Evolutionary conservation across 345 rosid species (phyloP).

Genomic region (Acer yangbiense): DNA sequence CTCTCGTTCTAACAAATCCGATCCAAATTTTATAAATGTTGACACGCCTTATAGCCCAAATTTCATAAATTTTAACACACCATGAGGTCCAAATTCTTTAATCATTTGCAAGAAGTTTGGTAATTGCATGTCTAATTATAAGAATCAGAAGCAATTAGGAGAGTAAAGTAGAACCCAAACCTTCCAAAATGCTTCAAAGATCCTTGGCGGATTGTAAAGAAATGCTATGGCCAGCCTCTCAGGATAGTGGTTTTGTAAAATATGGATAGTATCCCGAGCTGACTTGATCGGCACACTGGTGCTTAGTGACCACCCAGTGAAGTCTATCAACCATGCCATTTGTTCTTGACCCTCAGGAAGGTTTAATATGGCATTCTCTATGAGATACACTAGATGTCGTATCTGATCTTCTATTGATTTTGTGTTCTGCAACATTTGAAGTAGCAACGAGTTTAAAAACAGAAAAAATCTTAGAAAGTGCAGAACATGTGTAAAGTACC

Average conservation of each 20-base stretch:
- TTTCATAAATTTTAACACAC: neutral
- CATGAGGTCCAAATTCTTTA: neutral
- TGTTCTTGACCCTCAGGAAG: constrained; percentile 93
- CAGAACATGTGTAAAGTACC: constrained; percentile 35
- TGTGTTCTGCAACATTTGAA: constrained; percentile 65
- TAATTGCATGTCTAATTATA: neutral
- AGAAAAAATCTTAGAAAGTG: constrained; percentile 12
- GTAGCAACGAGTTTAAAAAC: constrained; percentile 3
- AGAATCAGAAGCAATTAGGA: neutral
- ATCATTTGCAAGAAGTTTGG: neutral
- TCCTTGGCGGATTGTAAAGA: constrained; percentile 89
- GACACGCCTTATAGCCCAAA: neutral
- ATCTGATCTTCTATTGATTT: constrained; percentile 63
- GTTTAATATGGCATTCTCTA: constrained; percentile 87
- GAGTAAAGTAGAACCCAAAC: constrained; percentile 39
- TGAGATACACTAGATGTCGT: constrained; percentile 80
- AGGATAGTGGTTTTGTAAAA: constrained; percentile 90
- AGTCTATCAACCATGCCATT: constrained; percentile 94
- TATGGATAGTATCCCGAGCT: constrained; percentile 71
- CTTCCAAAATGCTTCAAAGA: constrained; percentile 99
- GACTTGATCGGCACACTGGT: constrained; percentile 73
- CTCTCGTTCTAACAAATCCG: neutral
- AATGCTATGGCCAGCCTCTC: constrained; percentile 91
- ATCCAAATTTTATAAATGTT: neutral
- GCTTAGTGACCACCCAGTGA: constrained; percentile 79